phyloP scores from a whole-genome alignment of 2,329 filamentous ascomycete genomes.

The Cladosporium sp. region DNA sequence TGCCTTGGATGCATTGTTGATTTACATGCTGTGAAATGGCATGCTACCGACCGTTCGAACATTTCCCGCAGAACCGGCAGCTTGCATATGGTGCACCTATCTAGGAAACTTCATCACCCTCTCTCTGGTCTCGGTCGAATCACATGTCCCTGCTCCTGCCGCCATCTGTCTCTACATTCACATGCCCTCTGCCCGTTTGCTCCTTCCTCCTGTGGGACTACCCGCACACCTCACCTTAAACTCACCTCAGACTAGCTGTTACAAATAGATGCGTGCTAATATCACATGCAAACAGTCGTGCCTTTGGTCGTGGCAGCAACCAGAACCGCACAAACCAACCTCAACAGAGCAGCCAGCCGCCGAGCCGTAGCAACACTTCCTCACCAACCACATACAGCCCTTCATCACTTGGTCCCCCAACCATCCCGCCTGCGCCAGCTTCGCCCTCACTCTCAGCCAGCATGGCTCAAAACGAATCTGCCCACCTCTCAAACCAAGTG shows the following conservation, averaged over 20 bases:
- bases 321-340: conserved; percentile 22
- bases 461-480: conserved; percentile 63
- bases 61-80: no score
- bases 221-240: not conserved
- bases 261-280: conserved; percentile 1
- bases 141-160: no score
- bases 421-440: conserved; percentile 27
- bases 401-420: conserved; percentile 25
- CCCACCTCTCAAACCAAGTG: conserved; percentile 32
- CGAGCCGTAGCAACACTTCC: conserved; percentile 28
- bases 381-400: conserved; percentile 30
- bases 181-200: no score
- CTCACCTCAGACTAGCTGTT: not conserved
- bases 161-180: no score
- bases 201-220: not conserved
- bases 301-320: conserved; percentile 26
- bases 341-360: conserved; percentile 17
- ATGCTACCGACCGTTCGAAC: no score
- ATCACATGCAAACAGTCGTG: conserved; percentile 24
- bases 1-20: no score
- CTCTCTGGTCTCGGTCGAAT: no score
- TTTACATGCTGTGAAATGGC: no score
- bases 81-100: no score
- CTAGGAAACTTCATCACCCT: no score
- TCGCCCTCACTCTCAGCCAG: conserved; percentile 52